Evolutionary conservation across 2,329 filamentous ascomycete genomes (phyloP), one percentile per base, ranked within the genome.

Genomic region (Acrocalymma vagum): DNA sequence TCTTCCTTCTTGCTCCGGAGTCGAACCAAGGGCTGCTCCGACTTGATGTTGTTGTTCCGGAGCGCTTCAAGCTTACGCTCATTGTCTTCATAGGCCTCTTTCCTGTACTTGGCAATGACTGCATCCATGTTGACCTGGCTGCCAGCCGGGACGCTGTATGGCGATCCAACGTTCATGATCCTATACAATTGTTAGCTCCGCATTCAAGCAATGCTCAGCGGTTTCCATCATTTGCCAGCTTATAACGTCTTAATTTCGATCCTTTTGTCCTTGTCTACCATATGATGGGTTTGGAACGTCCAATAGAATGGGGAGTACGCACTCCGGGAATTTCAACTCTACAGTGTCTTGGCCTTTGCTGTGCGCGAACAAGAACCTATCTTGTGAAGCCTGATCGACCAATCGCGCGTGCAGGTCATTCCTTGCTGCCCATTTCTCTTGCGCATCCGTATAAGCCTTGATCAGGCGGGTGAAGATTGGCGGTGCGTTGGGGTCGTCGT

Each of bases 291-390:
- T 11, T 15, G 8, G 6, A 8, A n/a, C 17, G 13, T 24, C 2
- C n/a, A 11, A n/a, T 6, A 8, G 14, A 13, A 7, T 28, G 13
- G n/a, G 6, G 25, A 8, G 28, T 21, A 80, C 84, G 48, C 79
- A 88, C 85, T 88, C 85, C 22, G 81, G 83, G 57, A 80, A 83
- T 62, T 71, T 80, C 66, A 87, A 65, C 14, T 82, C 75, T 29
- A 83, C 71, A 53, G 75, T 66, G 38, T 70, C 73, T 51, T 74
- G 69, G 20, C 76, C 72, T 58, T 67, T 66, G n/a, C 62, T 54
- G 49, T 74, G 73, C 51, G 70, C 44, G 63, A 86, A 85, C 53
- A 87, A 64, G 53, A 84, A 80, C 46, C 81, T 73, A 63, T 88
- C 84, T 34, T 74, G 70, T 23, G 80, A 84, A 16, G 83, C 84